Evolutionary conservation across 1,139 yeast genomes (phyloP).

Genomic region (Meyerozyma smithsonii): DNA sequence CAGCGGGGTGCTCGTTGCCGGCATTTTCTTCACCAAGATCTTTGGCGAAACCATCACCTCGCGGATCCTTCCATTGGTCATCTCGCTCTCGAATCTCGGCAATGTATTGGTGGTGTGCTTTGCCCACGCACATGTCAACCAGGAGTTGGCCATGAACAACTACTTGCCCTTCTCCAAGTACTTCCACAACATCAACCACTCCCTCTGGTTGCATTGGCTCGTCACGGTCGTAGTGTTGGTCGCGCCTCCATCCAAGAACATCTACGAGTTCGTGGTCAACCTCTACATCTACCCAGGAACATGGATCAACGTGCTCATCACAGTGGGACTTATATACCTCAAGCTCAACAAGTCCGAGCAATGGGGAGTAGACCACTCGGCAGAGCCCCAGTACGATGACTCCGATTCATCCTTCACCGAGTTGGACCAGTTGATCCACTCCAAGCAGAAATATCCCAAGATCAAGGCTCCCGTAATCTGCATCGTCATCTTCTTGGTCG

Average conservation of each 20-base stretch:
- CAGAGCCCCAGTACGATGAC: slow-evolving; percentile 1
- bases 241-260: slow-evolving; percentile 44
- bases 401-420: slow-evolving; percentile 9
- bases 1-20: slow-evolving; percentile 71
- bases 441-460: slow-evolving; percentile 11
- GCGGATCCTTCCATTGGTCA: slow-evolving; percentile 63
- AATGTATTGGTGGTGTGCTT: slow-evolving; percentile 74
- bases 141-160: slow-evolving; percentile 70
- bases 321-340: slow-evolving; percentile 39
- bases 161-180: slow-evolving; percentile 62
- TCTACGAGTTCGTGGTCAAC: slow-evolving; percentile 46
- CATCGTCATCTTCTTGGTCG: slow-evolving; percentile 35
- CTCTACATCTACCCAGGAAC: slow-evolving; percentile 50
- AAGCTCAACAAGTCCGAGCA: slow-evolving; percentile 24
- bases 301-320: slow-evolving; percentile 42
- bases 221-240: slow-evolving; percentile 41
- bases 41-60: slow-evolving; percentile 64
- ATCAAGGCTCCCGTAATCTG: slow-evolving; percentile 28
- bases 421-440: slow-evolving; percentile 10
- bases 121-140: slow-evolving; percentile 74
- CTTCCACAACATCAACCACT: slow-evolving; percentile 48
- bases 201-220: slow-evolving; percentile 43
- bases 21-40: slow-evolving; percentile 66
- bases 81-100: slow-evolving; percentile 72
- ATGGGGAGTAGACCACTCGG: slow-evolving; percentile 22